Conservation (phyloP, 2,329 filamentous ascomycete species). For the Xylariaceae sp. region DNA sequence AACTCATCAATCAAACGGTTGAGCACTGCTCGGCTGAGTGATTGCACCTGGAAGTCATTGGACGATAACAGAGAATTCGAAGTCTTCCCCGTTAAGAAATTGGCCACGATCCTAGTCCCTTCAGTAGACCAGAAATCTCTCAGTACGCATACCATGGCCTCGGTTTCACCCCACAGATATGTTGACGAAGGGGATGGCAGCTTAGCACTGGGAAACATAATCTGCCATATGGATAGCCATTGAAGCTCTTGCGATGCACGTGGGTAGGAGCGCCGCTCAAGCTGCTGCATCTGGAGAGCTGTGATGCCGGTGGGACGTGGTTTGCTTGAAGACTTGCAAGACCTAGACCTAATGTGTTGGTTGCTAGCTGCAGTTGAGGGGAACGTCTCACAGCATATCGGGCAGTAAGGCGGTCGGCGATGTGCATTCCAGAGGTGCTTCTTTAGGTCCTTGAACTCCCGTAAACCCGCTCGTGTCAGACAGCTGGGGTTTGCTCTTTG, state of each 20-base stretch:
- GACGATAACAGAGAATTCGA: too few relatives aligned
- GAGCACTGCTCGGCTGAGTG: too few relatives aligned
- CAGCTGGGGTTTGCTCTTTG: slow-evolving; percentile 9
- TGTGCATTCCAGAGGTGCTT: slow-evolving; percentile 16
- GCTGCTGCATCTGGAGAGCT: slow-evolving; percentile 16
- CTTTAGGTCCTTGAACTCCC: slow-evolving; percentile 15
- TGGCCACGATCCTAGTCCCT: slow-evolving; percentile 9
- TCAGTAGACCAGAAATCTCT: slow-evolving; percentile 17
- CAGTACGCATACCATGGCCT: slow-evolving; percentile 12
- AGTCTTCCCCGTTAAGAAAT: slow-evolving; percentile 9
- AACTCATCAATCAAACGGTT: too few relatives aligned
- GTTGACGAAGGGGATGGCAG: slow-evolving; percentile 4
- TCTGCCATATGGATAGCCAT: slow-evolving; percentile 20
- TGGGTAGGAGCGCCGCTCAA: slow-evolving; percentile 6
- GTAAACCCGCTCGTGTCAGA: slow-evolving; percentile 8
- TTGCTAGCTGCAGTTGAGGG: slow-evolving; percentile 7
- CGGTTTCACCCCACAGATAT: slow-evolving; percentile 1
- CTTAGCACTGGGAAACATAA: slow-evolving; percentile 16
- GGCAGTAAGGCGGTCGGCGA: slow-evolving; percentile 19
- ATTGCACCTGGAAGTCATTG: too few relatives aligned
- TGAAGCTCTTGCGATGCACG: slow-evolving; percentile 10
- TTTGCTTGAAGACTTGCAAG: slow-evolving; percentile 5
- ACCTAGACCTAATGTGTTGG: slow-evolving; percentile 11
- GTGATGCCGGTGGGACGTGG: slow-evolving; percentile 16
- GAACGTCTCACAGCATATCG: slow-evolving; percentile 13